Evolutionary conservation across 2,329 filamentous ascomycete genomes (phyloP).

Genomic region (Botrytis fragariae): DNA sequence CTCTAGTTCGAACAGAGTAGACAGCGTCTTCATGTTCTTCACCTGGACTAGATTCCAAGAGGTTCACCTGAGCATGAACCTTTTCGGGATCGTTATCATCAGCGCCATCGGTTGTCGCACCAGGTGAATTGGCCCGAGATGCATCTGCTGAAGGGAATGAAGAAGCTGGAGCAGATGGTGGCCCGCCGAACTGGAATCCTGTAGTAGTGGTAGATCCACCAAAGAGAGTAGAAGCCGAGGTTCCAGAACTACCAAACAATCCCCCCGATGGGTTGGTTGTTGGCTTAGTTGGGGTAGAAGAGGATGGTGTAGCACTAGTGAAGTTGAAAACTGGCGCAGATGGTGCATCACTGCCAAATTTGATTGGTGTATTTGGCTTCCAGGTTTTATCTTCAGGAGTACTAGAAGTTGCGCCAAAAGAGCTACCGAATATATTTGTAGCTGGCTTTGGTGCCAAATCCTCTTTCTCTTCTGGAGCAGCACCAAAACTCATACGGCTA

Average conservation of each 20-base stretch:
- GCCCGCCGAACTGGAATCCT: conserved; percentile 33
- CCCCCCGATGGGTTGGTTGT: conserved; percentile 18
- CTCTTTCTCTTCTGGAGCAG: conserved; percentile 44
- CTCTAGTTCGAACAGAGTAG: conserved; percentile 69
- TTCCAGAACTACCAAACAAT: conserved; percentile 23
- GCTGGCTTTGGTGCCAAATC: conserved; percentile 36
- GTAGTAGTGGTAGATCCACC: conserved; percentile 24
- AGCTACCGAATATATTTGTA: conserved; percentile 27
- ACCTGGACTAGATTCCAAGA: conserved; percentile 63
- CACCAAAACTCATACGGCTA: conserved; percentile 52
- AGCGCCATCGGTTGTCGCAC: conserved; percentile 35
- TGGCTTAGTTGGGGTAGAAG: conserved; percentile 28
- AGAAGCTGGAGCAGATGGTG: conserved; percentile 31
- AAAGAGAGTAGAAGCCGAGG: conserved; percentile 21
- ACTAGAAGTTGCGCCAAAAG: conserved; percentile 28
- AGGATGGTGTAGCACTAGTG: conserved; percentile 17
- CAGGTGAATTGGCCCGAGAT: conserved; percentile 37
- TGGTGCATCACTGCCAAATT: conserved; percentile 38
- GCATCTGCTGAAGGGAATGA: conserved; percentile 36
- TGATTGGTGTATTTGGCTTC: conserved; percentile 50
- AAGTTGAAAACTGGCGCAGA: conserved; percentile 26
- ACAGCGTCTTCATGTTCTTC: conserved; percentile 71
- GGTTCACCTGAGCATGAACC: conserved; percentile 66
- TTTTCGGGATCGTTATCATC: conserved; percentile 49
- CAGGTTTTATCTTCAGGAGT: conserved; percentile 47